A percentile compares a stretch with the other conserved stretches of the same genome.
Conservation (phyloP, 768 basidiomycete species). For the Ramaria rubella region DNA sequence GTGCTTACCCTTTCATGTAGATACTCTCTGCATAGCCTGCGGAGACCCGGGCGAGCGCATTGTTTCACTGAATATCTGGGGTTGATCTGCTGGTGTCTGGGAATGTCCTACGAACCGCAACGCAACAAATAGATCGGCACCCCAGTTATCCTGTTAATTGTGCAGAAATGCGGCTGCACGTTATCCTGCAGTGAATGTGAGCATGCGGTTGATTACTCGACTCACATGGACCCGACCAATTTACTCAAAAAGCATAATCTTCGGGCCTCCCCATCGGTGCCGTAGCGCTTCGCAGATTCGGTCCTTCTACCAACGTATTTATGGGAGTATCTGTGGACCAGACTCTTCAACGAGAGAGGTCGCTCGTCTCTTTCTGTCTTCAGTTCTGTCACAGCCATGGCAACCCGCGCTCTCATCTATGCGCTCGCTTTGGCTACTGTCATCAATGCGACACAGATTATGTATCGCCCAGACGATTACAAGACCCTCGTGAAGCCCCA, state of each 20-base stretch:
- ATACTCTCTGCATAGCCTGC: too few relatives aligned
- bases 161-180: not conserved
- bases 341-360: not conserved
- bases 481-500: conserved; percentile 35
- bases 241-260: not conserved
- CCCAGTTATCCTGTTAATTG: not conserved
- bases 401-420: not conserved
- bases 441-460: conserved; percentile 28
- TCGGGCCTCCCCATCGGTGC: too few relatives aligned
- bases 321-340: not conserved
- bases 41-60: too few relatives aligned
- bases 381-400: not conserved
- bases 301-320: too few relatives aligned
- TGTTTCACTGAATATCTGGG: too few relatives aligned
- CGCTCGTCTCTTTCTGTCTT: not conserved
- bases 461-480: conserved; percentile 46
- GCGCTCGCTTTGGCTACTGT: not conserved
- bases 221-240: not conserved
- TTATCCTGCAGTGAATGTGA: not conserved
- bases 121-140: not conserved
- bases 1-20: too few relatives aligned
- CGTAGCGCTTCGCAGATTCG: too few relatives aligned
- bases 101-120: too few relatives aligned
- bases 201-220: not conserved
- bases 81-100: too few relatives aligned